A percentile compares a stretch with the other conserved stretches of the same genome.
These are phyloP conservation scores for Scytalidium lignicola DNA, from an alignment of 2,329 filamentous ascomycete genomes.

Conservation along the genomic window DNA sequence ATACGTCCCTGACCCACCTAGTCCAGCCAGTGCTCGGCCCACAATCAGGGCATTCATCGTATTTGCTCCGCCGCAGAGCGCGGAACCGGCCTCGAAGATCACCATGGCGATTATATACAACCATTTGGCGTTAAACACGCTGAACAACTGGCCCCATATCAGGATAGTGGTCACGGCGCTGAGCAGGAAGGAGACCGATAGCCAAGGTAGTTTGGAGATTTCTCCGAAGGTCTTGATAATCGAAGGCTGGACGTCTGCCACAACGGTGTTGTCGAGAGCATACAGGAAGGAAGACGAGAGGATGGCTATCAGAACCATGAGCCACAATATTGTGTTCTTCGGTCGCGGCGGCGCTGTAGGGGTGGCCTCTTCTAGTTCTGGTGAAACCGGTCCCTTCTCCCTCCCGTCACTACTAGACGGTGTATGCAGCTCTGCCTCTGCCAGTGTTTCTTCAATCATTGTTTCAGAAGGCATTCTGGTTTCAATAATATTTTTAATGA, in stretches of 20 bases:
- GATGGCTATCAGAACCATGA: background rate
- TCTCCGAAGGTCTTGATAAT: slow-evolving; percentile 31
- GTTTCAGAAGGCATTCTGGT: no score
- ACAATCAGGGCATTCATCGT: slow-evolving; percentile 21
- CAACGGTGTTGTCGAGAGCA: slow-evolving; percentile 40
- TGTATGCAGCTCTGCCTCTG: no score
- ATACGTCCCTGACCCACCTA: slow-evolving; percentile 12
- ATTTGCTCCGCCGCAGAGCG: slow-evolving; percentile 20
- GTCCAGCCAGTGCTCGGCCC: slow-evolving; percentile 21
- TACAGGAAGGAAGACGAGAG: slow-evolving; percentile 10
- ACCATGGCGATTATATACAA: slow-evolving; percentile 7
- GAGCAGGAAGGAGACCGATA: slow-evolving; percentile 22
- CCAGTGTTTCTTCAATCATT: no score
- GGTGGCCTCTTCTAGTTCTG: no score
- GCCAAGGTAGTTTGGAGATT: slow-evolving; percentile 33
- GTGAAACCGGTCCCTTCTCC: no score
- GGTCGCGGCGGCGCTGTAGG: no score
- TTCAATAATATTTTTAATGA: no score
- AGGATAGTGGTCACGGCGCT: slow-evolving; percentile 16
- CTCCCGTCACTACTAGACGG: no score
- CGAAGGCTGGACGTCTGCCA: slow-evolving; percentile 37
- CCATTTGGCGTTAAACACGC: slow-evolving; percentile 8
- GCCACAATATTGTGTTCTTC: no score
- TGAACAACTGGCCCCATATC: slow-evolving; percentile 4
- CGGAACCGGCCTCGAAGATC: slow-evolving; percentile 16